Base-by-base conservation (phyloP, 2,329 filamentous ascomycete species). In the Aspergillus carbonarius region DNA sequence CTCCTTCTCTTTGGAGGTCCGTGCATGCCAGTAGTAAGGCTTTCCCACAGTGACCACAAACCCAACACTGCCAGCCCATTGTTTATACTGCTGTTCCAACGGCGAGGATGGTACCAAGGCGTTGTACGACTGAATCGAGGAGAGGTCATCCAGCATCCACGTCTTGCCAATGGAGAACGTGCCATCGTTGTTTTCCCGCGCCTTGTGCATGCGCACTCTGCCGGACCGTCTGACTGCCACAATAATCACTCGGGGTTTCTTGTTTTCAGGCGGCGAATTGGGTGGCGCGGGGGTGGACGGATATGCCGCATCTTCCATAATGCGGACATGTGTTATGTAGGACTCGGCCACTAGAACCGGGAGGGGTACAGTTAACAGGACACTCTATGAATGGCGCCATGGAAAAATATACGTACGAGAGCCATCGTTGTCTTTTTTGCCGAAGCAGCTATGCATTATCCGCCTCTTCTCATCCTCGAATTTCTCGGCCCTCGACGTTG, bases 161-260 rank as follows among this genome's bases (percentile, higher is more conserved):
- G 95, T 96, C 79, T 99, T 99, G 65, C 95, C 95, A 66, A 99
- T 96, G 18, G 93, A 98, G 76, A 97, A 99, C 23, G 91, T 87
- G 57, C 92, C 92, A 74, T 96, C 97, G 57, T 85, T 82, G 74
- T 99, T 99, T 78, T 99, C 95, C 68, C 96, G 89, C 58, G 92
- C 93, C 77, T 99, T 99, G 81, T 99, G 95, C 80, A 99, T 87
- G 70, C 93, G 90, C 51, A 99, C 93, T 60, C 92, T 85, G 56
- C 93, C 95, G 1, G 93, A 96, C 70, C 92, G 95, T 61, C 92
- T 87, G 60, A 99, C 95, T 10, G 93, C 90, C 65, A 99, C 89
- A 65, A 99, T 92, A 72, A 99, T 96, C 65, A 96, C 83, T 69
- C 95, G 87, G 49, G 88, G 85, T 76, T 99, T 99, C 76, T 96